Conservation (phyloP, 805 yeast genomes). For the Kodamaea restingae region DNA sequence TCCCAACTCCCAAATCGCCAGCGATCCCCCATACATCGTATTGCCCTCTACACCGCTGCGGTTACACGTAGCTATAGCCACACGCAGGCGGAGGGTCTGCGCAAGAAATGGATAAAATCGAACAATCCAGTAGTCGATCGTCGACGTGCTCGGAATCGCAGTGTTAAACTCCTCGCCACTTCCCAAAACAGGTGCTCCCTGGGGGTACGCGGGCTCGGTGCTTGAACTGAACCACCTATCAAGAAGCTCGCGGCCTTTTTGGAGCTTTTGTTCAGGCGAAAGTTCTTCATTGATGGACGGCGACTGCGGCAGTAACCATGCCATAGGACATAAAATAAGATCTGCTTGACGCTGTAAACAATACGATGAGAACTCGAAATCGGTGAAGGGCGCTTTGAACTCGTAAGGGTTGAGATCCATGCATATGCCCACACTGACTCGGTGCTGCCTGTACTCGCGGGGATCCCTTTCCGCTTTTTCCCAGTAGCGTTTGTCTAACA, state of each 20-base stretch:
- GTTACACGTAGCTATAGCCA: slow-evolving; percentile 55
- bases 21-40: slow-evolving; percentile 64
- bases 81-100: slow-evolving; percentile 12
- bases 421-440: slow-evolving; percentile 74
- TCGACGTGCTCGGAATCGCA: slow-evolving; percentile 41
- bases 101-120: slow-evolving; percentile 62
- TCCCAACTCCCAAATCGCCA: slow-evolving; percentile 38
- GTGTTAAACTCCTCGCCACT: slow-evolving; percentile 16
- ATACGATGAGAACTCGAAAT: slow-evolving; percentile 63
- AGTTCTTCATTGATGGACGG: slow-evolving; percentile 28
- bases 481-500: slow-evolving; percentile 21
- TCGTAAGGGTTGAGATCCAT: slow-evolving; percentile 91
- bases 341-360: slow-evolving; percentile 47
- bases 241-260: neutral
- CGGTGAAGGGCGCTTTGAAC: slow-evolving; percentile 73
- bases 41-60: slow-evolving; percentile 75
- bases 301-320: slow-evolving; percentile 68
- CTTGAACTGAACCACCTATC: neutral
- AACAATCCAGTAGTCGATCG: slow-evolving; percentile 69
- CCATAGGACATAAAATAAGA: slow-evolving; percentile 74
- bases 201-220: slow-evolving; percentile 5
- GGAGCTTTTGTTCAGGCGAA: neutral
- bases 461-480: neutral
- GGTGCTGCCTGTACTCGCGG: slow-evolving; percentile 9
- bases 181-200: neutral